phyloP scores from a whole-genome alignment of 306 rosid species.

The Heteromeles arbutifolia region DNA sequence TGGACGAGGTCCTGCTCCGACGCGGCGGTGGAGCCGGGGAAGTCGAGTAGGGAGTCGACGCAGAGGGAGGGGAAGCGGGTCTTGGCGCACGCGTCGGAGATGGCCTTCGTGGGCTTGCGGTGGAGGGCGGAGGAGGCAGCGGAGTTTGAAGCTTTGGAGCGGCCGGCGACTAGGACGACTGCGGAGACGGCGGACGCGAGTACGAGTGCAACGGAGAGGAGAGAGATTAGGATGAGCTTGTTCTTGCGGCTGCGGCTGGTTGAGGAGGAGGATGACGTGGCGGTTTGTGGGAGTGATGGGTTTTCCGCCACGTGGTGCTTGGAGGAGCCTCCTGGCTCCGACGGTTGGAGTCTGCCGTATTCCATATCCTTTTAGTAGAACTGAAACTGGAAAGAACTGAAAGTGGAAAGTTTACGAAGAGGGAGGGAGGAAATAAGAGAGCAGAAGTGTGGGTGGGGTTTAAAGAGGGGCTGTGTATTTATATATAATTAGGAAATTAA shows the following conservation, averaged over 20 bases:
- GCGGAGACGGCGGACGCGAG: constrained; percentile 59
- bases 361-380: constrained; percentile 26
- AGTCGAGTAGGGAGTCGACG: constrained; percentile 53
- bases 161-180: constrained; percentile 12
- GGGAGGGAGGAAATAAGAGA: neutral
- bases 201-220: constrained; percentile 38
- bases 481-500: neutral
- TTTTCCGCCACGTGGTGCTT: neutral
- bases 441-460: neutral
- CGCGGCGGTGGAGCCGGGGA: constrained; percentile 57
- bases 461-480: constrained; percentile 5
- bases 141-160: constrained; percentile 1
- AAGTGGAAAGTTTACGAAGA: neutral
- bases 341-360: constrained; percentile 41
- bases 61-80: constrained; percentile 61
- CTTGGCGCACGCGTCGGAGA: constrained; percentile 61
- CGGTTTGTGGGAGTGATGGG: neutral
- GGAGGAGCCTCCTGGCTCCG: constrained; percentile 16
- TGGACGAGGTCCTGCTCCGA: constrained; percentile 70
- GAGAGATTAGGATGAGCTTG: constrained; percentile 34
- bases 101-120: constrained; percentile 59
- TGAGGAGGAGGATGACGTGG: neutral
- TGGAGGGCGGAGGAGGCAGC: neutral
- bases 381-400: no score
- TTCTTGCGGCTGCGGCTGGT: neutral